A percentile compares a stretch with the other conserved stretches of the same genome.
These are phyloP conservation scores for Candida mattraensis DNA, from an alignment of 805 yeast genomes.

Conservation along the genomic window DNA sequence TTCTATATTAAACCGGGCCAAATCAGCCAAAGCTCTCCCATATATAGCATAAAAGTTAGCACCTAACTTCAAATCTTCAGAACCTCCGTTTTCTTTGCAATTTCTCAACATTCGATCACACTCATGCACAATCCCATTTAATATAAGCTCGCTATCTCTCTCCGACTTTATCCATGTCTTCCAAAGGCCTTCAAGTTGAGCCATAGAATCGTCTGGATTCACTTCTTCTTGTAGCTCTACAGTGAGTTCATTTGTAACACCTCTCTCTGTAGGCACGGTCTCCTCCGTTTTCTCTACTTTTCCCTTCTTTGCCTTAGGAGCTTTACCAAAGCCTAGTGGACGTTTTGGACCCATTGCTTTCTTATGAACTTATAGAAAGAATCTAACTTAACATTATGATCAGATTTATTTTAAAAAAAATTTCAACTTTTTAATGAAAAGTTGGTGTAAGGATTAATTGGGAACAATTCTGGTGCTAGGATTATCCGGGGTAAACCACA, in stretches of 20 bases:
- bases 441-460: conserved; percentile 3
- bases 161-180: conserved; percentile 55
- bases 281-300: conserved; percentile 37
- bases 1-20: conserved; percentile 51
- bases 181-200: conserved; percentile 75
- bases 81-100: conserved; percentile 29
- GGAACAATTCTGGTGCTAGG: too few species aligned
- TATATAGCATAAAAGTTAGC: conserved; percentile 70
- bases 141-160: conserved; percentile 59
- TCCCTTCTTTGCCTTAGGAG: conserved; percentile 44
- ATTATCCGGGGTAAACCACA: too few species aligned
- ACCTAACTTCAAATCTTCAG: conserved; percentile 35
- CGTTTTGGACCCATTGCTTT: conserved; percentile 54
- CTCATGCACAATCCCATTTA: conserved; percentile 89
- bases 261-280: conserved; percentile 12
- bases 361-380: background rate
- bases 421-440: conserved; percentile 8
- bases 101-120: conserved; percentile 76
- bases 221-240: conserved; percentile 70
- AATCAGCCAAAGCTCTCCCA: conserved; percentile 66
- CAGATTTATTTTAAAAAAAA: conserved; percentile 12
- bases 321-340: conserved; percentile 63
- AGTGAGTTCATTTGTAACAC: conserved; percentile 40
- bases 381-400: too few species aligned
- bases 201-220: conserved; percentile 77